These are phyloP conservation scores for Neurospora discreta DNA, from an alignment of 495 filamentous ascomycete genomes.

Conservation along the genomic window DNA sequence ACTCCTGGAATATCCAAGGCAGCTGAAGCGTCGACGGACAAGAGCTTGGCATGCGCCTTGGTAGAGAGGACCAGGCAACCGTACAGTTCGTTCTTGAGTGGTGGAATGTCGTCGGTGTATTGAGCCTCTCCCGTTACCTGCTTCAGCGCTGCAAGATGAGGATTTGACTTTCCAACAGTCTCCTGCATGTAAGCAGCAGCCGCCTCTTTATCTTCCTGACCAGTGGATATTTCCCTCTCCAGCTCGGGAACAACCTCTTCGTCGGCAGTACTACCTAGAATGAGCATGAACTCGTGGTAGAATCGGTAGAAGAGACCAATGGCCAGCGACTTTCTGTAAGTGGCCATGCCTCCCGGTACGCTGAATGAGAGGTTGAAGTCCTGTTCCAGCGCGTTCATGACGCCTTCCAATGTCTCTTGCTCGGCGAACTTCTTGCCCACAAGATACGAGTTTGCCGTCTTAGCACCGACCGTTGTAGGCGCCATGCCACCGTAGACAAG, in stretches of 20 bases:
- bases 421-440: slow-evolving; percentile 70
- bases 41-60: slow-evolving; percentile 78
- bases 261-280: slow-evolving; percentile 41
- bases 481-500: slow-evolving; percentile 90
- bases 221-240: slow-evolving; percentile 52
- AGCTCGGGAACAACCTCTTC: slow-evolving; percentile 53
- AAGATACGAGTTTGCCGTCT: slow-evolving; percentile 58
- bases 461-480: slow-evolving; percentile 71
- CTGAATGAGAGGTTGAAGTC: slow-evolving; percentile 81
- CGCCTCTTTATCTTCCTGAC: slow-evolving; percentile 49
- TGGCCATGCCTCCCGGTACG: slow-evolving; percentile 93
- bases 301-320: slow-evolving; percentile 84
- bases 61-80: slow-evolving; percentile 81
- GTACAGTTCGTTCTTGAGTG: slow-evolving; percentile 77
- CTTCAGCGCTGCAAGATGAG: slow-evolving; percentile 86
- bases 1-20: slow-evolving; percentile 75
- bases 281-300: slow-evolving; percentile 54
- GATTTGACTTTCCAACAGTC: slow-evolving; percentile 67
- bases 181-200: slow-evolving; percentile 57
- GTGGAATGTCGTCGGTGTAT: slow-evolving; percentile 92
- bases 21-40: slow-evolving; percentile 59
- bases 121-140: slow-evolving; percentile 90
- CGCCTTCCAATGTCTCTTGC: slow-evolving; percentile 69
- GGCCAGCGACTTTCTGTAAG: slow-evolving; percentile 82
- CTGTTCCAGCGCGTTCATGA: slow-evolving; percentile 73